Base-by-base conservation (phyloP, 495 filamentous ascomycete genomes). In the Penicillium turbatum region DNA sequence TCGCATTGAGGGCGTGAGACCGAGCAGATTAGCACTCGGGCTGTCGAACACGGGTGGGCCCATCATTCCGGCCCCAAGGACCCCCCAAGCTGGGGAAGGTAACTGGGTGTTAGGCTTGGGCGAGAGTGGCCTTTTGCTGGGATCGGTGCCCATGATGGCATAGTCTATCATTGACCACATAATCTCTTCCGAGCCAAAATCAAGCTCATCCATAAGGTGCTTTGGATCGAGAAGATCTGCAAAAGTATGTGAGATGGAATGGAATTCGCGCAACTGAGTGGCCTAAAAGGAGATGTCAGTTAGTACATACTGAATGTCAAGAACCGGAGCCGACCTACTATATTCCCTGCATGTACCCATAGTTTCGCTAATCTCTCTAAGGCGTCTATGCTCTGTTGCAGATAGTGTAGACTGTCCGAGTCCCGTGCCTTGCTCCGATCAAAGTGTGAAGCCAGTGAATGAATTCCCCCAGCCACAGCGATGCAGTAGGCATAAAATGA, bases 101-200 rank as follows among this genome's bases (percentile, higher is more conserved):
- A 66, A 27, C 19, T 35, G 61, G 0, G 52, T 42, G 13, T 30
- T 21, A 7, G 56, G n/a, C 9, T 32, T 47, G 6, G 54, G 13
- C 4, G 35, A 19, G 10, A 52, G 51, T 9, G 54, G 53, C 37
- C 49, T 49, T 40, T 48, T 48, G 10, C 24, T 27, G 2, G 51
- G 50, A 35, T 53, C 53, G 11, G 60, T 43, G 15, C 60, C 60
- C 7, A 63, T 16, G 7, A 51, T 55, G 2, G 43, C 56, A 51
- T 67, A 67, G 31, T 67, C 64, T 32, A 64, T 51, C 64, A 67
- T 64, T 26, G 64, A 58, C 56, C 61, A 62, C 8, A 61, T 34
- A 4, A 51, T 46, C 8, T 55, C 54, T 17, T 59, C 48, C 9
- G 56, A 51, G 9, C 27, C 45, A 11, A 45, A 27, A 10, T 60